Conservation (phyloP, 495 filamentous ascomycete species). For the Tuber melanosporum region DNA sequence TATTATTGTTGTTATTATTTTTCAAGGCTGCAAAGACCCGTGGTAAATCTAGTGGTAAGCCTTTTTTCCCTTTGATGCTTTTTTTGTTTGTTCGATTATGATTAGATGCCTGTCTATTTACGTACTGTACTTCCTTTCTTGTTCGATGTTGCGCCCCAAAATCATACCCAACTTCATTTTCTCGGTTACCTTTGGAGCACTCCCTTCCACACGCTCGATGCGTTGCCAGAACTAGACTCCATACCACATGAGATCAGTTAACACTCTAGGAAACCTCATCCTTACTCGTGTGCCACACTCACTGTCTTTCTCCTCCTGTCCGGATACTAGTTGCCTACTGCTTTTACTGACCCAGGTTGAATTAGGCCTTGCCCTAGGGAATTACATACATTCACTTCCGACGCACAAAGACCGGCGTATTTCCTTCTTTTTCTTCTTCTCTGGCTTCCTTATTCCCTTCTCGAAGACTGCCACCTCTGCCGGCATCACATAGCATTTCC, state of each 20-base stretch:
- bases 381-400: slow-evolving; percentile 15
- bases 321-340: slow-evolving; percentile 21
- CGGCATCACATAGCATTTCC: slow-evolving; percentile 14
- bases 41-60: background rate
- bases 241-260: background rate
- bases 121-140: background rate
- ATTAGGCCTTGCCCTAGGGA: slow-evolving; percentile 24
- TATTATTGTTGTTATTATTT: background rate
- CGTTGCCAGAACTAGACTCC: background rate
- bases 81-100: background rate
- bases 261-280: slow-evolving; percentile 7
- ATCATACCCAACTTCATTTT: background rate
- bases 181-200: slow-evolving; percentile 8
- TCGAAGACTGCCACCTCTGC: slow-evolving; percentile 11
- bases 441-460: slow-evolving; percentile 20
- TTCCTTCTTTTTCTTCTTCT: slow-evolving; percentile 23
- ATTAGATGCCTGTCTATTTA: background rate
- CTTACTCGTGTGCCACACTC: slow-evolving; percentile 11
- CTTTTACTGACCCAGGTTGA: slow-evolving; percentile 17
- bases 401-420: slow-evolving; percentile 29
- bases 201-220: background rate
- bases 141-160: background rate
- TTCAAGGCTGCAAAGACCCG: background rate
- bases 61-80: slow-evolving; percentile 1
- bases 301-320: slow-evolving; percentile 16